These are phyloP conservation scores for Peronosclerospora sorghi DNA, from an alignment of 352 stramenopile genomes.

Conservation along the genomic window DNA sequence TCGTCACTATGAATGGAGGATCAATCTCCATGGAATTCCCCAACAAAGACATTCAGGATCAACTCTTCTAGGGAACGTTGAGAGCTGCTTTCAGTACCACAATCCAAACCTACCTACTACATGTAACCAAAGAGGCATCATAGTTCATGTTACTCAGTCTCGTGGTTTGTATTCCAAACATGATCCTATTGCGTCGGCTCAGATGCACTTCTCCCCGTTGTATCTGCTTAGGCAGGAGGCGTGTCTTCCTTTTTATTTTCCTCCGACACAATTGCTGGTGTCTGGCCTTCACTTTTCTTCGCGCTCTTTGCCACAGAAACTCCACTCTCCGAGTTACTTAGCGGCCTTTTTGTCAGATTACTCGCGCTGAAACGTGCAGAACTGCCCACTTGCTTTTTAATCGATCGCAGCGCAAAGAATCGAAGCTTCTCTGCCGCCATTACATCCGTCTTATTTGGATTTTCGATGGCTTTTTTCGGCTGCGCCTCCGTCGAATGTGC, in stretches of 20 bases:
- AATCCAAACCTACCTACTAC: too few relatives aligned
- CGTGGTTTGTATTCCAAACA: too few relatives aligned
- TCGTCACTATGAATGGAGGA: slow-evolving; percentile 19
- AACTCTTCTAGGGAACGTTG: too few relatives aligned
- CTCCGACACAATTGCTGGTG: slow-evolving; percentile 14
- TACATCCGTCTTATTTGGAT: slow-evolving; percentile 5
- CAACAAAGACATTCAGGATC: too few relatives aligned
- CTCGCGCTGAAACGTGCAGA: slow-evolving; percentile 14
- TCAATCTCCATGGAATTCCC: too few relatives aligned
- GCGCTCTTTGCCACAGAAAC: slow-evolving; percentile 26
- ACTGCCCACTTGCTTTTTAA: slow-evolving; percentile 48
- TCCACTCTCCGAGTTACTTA: slow-evolving; percentile 20
- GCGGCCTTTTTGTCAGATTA: slow-evolving; percentile 25
- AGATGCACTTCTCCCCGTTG: too few relatives aligned
- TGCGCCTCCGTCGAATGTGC: slow-evolving; percentile 5
- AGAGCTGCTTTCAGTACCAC: too few relatives aligned
- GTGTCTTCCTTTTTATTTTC: slow-evolving; percentile 22
- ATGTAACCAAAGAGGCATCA: slow-evolving; percentile 2
- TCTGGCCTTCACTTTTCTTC: slow-evolving; percentile 30
- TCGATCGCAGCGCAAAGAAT: slow-evolving; percentile 49
- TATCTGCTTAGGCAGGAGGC: too few relatives aligned
- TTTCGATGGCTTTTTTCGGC: slow-evolving; percentile 7
- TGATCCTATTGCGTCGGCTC: too few relatives aligned
- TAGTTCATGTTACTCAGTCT: background rate
- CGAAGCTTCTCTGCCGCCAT: slow-evolving; percentile 48